Evolutionary conservation across 805 yeast genomes (phyloP).

Genomic region (Scheffersomyces spartinae): DNA sequence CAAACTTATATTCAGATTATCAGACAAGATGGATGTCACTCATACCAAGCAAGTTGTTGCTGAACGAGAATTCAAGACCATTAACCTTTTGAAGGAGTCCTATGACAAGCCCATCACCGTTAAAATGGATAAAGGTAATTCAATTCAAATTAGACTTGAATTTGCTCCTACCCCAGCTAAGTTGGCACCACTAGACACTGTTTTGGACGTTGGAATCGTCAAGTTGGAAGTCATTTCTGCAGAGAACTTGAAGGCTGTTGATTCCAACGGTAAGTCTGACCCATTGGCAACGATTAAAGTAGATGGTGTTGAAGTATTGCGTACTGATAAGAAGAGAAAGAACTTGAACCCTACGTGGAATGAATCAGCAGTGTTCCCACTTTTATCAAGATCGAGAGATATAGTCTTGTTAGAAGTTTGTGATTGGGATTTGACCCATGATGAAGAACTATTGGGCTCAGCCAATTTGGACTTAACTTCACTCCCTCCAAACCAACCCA

Average conservation of each 20-base stretch:
- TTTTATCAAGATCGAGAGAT: constrained; percentile 52
- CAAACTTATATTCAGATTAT: constrained; percentile 41
- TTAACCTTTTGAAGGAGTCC: constrained; percentile 42
- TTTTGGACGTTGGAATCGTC: constrained; percentile 57
- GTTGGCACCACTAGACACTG: constrained; percentile 47
- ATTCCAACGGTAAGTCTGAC: constrained; percentile 68
- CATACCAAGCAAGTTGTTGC: constrained; percentile 37
- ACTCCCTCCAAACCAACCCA: constrained; percentile 31
- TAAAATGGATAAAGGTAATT: constrained; percentile 25
- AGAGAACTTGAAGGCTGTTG: constrained; percentile 43
- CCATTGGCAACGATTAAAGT: constrained; percentile 47
- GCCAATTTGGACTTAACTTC: constrained; percentile 37
- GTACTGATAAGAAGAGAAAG: constrained; percentile 52
- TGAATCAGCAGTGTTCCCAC: constrained; percentile 46
- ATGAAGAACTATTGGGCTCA: constrained; percentile 48
- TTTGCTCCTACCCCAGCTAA: constrained; percentile 47
- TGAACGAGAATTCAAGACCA: constrained; percentile 39
- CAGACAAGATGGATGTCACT: constrained; percentile 38
- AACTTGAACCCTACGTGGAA: constrained; percentile 71
- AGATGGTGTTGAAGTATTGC: constrained; percentile 43
- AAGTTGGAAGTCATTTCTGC: constrained; percentile 48
- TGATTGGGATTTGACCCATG: constrained; percentile 77
- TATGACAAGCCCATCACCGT: constrained; percentile 35
- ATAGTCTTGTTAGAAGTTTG: constrained; percentile 36
- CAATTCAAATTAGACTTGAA: constrained; percentile 39